These are phyloP conservation scores for Balakata baccata DNA, from an alignment of 345 rosid genomes.

Conservation along the genomic window DNA sequence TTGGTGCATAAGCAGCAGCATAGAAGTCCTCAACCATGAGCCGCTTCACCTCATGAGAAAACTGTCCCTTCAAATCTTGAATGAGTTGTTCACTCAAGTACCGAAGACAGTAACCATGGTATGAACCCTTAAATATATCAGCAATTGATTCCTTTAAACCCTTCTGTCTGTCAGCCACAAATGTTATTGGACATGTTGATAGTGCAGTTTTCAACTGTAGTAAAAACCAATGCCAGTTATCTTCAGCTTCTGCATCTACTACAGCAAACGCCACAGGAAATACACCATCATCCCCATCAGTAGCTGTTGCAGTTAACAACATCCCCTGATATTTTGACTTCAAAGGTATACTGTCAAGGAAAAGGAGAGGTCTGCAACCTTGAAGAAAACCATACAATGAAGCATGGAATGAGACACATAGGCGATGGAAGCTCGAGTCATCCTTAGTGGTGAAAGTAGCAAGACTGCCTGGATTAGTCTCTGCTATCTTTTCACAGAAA, in stretches of 20 bases:
- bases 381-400: slow-evolving; percentile 67
- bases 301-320: slow-evolving; percentile 78
- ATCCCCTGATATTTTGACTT: slow-evolving; percentile 93
- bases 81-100: slow-evolving; percentile 72
- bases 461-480: slow-evolving; percentile 80
- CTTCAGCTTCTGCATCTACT: slow-evolving; percentile 70
- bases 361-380: slow-evolving; percentile 87
- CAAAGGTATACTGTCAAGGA: slow-evolving; percentile 72
- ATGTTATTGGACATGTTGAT: slow-evolving; percentile 59
- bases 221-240: slow-evolving; percentile 95
- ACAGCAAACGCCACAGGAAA: slow-evolving; percentile 86
- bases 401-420: slow-evolving; percentile 83
- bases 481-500: slow-evolving; percentile 79
- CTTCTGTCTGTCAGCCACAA: slow-evolving; percentile 77
- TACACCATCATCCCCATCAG: slow-evolving; percentile 73
- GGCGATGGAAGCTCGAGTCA: slow-evolving; percentile 91
- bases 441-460: slow-evolving; percentile 81
- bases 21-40: slow-evolving; percentile 73
- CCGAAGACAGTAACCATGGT: slow-evolving; percentile 70
- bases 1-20: slow-evolving; percentile 65
- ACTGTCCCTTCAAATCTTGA: slow-evolving; percentile 75
- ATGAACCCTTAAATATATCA: slow-evolving; percentile 59
- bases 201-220: slow-evolving; percentile 66
- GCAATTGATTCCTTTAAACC: slow-evolving; percentile 67
- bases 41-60: slow-evolving; percentile 85